Base-by-base conservation (phyloP, 2,329 filamentous ascomycete genomes). In the Xylaria multiplex region DNA sequence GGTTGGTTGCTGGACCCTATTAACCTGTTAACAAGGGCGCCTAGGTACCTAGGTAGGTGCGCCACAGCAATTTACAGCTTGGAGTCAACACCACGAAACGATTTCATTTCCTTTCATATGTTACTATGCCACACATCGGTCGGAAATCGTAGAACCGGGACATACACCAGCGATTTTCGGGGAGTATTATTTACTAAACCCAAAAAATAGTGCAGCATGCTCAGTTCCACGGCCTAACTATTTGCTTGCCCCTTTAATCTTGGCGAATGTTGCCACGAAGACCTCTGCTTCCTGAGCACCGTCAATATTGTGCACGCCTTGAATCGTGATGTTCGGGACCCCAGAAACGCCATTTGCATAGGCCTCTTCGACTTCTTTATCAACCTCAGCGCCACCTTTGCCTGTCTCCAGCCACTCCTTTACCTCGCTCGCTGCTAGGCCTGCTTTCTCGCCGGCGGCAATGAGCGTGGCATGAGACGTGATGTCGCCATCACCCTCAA, bases 281-380 rank as follows among this genome's bases (percentile, higher is more conserved):
- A 59, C 63, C 24, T 66, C 59, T 3, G 66, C 35, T 1, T 68
- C 66, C 37, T 68, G 66, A 16, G 66, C 66, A 9, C 66, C 66
- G 1, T 43, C 57, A 27, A 68, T 42, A 11, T 58, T 56, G 32
- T 68, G 43, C 3, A 80, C 81, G 1, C 82, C 87, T 73, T 92
- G 88, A 61, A 92, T 82, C 2, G 85, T 89, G 73, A 90, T 92
- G 75, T 91, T 86, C 3, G 90, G 90, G 58, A 92, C 90, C 0
- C 89, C 90, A 58, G 80, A 82, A 61, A 92, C 72, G 19, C 73
- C 71, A 67, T 83, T 81, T 0, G 78, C 79, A 67, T 82, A 81
- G 6, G 84, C 82, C 64, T 79, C 76, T 46, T 79, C 71, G 7
- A 84, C 84, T 69, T 86, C 83, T 40, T 70, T 69, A 71, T 87